Evolutionary conservation across 129 eudicot species (phyloP).

Genomic region (Helianthus tuberosus): DNA sequence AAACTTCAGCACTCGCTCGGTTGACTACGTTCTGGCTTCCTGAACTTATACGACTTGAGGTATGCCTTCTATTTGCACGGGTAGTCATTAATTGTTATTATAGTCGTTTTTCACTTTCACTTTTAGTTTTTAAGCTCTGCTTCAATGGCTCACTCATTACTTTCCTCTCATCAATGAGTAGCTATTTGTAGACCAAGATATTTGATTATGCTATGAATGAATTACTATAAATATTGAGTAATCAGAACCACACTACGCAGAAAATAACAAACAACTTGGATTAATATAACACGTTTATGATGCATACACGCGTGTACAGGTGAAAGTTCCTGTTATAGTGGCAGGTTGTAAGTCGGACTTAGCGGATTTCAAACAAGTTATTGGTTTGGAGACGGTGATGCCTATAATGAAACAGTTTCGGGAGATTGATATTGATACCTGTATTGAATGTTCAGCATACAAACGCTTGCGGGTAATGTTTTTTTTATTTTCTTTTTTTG

Average conservation of each 20-base stretch:
- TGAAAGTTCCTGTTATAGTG: slow-evolving; percentile 91
- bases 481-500: not conserved
- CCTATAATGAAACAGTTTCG: slow-evolving; percentile 87
- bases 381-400: slow-evolving; percentile 60
- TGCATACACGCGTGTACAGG: slow-evolving; percentile 45
- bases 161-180: too few relatives aligned
- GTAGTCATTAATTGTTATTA: not conserved
- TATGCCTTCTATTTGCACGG: slow-evolving; percentile 17
- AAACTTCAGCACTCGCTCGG: slow-evolving; percentile 71
- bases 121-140: too few relatives aligned
- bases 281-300: not conserved
- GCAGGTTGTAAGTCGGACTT: slow-evolving; percentile 93
- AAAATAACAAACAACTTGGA: too few relatives aligned
- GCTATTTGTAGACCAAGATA: too few relatives aligned
- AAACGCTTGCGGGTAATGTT: slow-evolving; percentile 55
- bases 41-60: slow-evolving; percentile 89
- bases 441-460: slow-evolving; percentile 72
- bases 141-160: too few relatives aligned
- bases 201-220: too few relatives aligned
- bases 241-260: too few relatives aligned
- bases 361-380: slow-evolving; percentile 73
- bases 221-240: too few relatives aligned
- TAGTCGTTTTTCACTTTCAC: too few relatives aligned
- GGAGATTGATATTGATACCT: slow-evolving; percentile 59
- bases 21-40: slow-evolving; percentile 94